These are phyloP conservation scores for Picochlorum sp. DNA, from an alignment of 139 green algal species.

Conservation along the genomic window DNA sequence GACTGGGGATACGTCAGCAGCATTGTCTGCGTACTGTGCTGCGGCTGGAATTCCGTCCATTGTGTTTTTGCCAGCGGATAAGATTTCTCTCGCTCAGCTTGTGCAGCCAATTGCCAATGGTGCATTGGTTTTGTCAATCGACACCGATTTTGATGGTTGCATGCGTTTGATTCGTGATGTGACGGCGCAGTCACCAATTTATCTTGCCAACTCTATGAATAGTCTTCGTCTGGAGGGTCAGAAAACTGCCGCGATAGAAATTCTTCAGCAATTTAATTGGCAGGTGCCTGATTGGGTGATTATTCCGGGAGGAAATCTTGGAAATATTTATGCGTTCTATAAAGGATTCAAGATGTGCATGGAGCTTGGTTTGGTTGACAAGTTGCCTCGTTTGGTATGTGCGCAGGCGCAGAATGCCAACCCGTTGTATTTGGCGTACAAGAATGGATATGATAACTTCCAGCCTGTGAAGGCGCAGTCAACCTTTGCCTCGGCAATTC, in stretches of 20 bases:
- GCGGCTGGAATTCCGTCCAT: slow-evolving; percentile 95
- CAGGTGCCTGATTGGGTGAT: slow-evolving; percentile 97
- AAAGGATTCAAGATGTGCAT: slow-evolving; percentile 90
- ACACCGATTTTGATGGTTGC: slow-evolving; percentile 99
- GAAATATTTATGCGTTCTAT: slow-evolving; percentile 99
- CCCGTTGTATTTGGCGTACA: slow-evolving; percentile 92
- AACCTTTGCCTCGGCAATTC: slow-evolving; percentile 96
- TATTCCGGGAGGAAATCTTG: slow-evolving; percentile 96
- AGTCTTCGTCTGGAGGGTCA: slow-evolving; percentile 94
- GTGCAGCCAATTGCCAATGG: slow-evolving; percentile 99
- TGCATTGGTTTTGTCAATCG: slow-evolving; percentile 92
- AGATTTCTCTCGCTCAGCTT: slow-evolving; percentile 96
- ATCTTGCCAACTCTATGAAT: slow-evolving; percentile 99
- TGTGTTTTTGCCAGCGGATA: slow-evolving; percentile 98
- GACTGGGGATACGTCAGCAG: slow-evolving; percentile 96
- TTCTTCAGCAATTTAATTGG: slow-evolving; percentile 99
- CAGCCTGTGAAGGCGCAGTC: slow-evolving; percentile 83
- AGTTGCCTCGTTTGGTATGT: slow-evolving; percentile 87
- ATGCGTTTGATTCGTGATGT: slow-evolving; percentile 96
- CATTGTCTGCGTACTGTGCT: slow-evolving; percentile 95
- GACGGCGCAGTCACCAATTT: slow-evolving; percentile 92
- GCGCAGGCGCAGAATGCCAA: slow-evolving; percentile 90
- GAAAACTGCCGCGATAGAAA: slow-evolving; percentile 99
- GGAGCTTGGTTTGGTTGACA: slow-evolving; percentile 88
- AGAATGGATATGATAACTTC: slow-evolving; percentile 67